A percentile compares a stretch with the other conserved stretches of the same genome.
phyloP scores from a whole-genome alignment of 2,329 filamentous ascomycete genomes.

The Zarea fungicola region DNA sequence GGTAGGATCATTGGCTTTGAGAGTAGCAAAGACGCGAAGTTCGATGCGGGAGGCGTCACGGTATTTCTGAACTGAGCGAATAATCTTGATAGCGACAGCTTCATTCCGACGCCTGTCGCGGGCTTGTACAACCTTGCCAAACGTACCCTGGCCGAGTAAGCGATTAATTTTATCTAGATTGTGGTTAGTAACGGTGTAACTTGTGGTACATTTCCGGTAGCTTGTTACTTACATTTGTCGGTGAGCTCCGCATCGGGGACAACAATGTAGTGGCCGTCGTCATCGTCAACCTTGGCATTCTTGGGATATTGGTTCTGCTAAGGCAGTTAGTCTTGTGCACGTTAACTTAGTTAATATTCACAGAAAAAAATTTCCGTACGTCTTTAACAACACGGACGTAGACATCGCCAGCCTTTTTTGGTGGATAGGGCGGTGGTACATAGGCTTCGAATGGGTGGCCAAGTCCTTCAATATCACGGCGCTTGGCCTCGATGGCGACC shows the following conservation, averaged over 20 bases:
- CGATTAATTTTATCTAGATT: conserved; percentile 75
- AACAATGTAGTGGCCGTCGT: conserved; percentile 96
- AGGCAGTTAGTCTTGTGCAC: not conserved
- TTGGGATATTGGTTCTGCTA: conserved; percentile 36
- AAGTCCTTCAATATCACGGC: conserved; percentile 65
- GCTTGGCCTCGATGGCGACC: conserved; percentile 74
- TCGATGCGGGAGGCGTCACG: conserved; percentile 94
- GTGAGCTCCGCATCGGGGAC: conserved; percentile 81
- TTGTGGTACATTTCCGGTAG: not conserved
- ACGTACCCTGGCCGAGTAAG: conserved; percentile 91
- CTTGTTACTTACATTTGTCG: conserved; percentile 68
- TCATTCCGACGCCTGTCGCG: conserved; percentile 73
- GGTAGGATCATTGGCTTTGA: conserved; percentile 83
- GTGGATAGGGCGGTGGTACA: conserved; percentile 78
- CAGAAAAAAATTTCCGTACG: conserved; percentile 40
- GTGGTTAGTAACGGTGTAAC: not conserved
- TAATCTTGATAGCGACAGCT: conserved; percentile 91
- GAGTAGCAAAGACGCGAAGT: conserved; percentile 82
- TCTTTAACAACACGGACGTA: conserved; percentile 57
- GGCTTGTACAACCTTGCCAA: conserved; percentile 96
- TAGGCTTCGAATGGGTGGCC: conserved; percentile 73
- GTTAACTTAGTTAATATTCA: not conserved
- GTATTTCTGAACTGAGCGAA: conserved; percentile 96
- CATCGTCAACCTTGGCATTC: conserved; percentile 80
- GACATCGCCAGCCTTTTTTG: conserved; percentile 84